A percentile compares a stretch with the other conserved stretches of the same genome.
These are phyloP conservation scores for Moesziomyces antarcticus DNA, from an alignment of 1,284 basidiomycete species.

Conservation along the genomic window DNA sequence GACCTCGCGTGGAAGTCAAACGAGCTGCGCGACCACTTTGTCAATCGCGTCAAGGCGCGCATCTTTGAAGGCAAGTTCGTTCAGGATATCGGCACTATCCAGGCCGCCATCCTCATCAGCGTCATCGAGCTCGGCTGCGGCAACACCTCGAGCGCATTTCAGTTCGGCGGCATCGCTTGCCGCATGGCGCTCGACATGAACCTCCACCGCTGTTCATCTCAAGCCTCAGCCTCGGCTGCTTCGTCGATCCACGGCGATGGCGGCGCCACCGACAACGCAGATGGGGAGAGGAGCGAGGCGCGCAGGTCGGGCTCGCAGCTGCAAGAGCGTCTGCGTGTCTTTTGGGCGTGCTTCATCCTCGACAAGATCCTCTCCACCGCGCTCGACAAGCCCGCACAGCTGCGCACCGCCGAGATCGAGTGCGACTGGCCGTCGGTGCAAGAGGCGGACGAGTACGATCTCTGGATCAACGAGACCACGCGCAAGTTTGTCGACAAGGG, in stretches of 20 bases:
- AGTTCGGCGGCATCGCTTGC: conserved; percentile 50
- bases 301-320: conserved; percentile 7
- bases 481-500: conserved; percentile 34
- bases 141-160: conserved; percentile 43
- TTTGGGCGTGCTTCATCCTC: conserved; percentile 54
- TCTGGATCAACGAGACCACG: conserved; percentile 47
- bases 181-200: conserved; percentile 53
- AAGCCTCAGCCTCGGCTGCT: conserved; percentile 1
- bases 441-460: conserved; percentile 51
- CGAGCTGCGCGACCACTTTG: conserved; percentile 42
- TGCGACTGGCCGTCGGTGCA: conserved; percentile 37
- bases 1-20: conserved; percentile 29
- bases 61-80: conserved; percentile 47
- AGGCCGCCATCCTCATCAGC: conserved; percentile 48
- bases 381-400: conserved; percentile 46
- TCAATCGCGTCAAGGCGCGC: conserved; percentile 36
- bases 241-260: background rate
- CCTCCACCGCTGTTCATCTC: conserved; percentile 28
- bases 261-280: background rate
- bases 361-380: conserved; percentile 55
- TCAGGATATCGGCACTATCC: conserved; percentile 34
- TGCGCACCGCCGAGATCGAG: conserved; percentile 45
- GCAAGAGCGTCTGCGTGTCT: conserved; percentile 39
- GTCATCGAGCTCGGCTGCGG: conserved; percentile 48
- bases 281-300: background rate